Conservation (phyloP, 176 grass and related monocot genomes). For the Puya raimondii region DNA sequence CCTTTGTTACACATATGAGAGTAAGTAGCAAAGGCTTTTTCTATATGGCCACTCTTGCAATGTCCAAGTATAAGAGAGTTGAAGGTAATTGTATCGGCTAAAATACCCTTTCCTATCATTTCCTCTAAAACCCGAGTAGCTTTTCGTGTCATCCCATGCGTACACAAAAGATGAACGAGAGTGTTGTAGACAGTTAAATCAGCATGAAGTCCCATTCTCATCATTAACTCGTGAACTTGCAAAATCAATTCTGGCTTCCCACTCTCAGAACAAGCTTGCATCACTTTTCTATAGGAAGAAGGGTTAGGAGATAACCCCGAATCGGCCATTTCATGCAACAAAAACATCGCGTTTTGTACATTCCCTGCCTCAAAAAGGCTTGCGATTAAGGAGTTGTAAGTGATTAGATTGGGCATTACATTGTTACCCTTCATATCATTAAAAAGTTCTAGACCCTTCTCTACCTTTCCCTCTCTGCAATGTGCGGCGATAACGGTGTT, state of each 20-base stretch:
- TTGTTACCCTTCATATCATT: conserved; percentile 42
- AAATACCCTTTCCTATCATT: conserved; percentile 59
- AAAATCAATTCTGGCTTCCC: conserved; percentile 34
- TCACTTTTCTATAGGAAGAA: conserved; percentile 42
- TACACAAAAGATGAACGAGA: conserved; percentile 58
- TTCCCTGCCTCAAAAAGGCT: conserved; percentile 37
- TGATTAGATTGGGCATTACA: conserved; percentile 73
- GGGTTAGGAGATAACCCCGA: conserved; percentile 38
- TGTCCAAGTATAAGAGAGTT: conserved; percentile 87
- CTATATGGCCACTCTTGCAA: conserved; percentile 56
- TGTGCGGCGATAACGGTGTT: conserved; percentile 72
- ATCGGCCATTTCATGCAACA: conserved; percentile 55
- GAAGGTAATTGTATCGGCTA: conserved; percentile 56
- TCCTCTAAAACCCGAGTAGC: conserved; percentile 53
- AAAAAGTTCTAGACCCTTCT: conserved; percentile 50
- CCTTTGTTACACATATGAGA: conserved; percentile 50
- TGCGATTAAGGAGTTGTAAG: conserved; percentile 51
- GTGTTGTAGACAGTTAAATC: conserved; percentile 62
- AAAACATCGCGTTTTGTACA: conserved; percentile 40
- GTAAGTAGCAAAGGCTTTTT: conserved; percentile 62
- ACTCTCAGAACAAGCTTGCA: conserved; percentile 58
- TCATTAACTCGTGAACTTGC: conserved; percentile 63
- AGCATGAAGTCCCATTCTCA: conserved; percentile 40
- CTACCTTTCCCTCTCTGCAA: conserved; percentile 48
- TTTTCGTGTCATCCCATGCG: conserved; percentile 59